phyloP scores from a whole-genome alignment of 73 alveolate species.

The Paramecium primaurelia region DNA sequence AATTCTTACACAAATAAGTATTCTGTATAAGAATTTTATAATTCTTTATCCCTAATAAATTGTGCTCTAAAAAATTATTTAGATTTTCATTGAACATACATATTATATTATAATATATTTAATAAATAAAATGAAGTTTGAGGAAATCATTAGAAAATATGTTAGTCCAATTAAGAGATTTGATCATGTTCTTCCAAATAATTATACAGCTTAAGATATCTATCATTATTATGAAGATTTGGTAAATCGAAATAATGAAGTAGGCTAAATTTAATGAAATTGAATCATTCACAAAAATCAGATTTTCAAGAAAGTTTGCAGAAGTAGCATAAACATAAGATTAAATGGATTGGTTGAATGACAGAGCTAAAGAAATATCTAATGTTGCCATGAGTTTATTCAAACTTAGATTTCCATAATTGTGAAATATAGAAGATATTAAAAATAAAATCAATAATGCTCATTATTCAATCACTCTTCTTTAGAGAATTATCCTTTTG shows the following conservation, averaged over 20 bases:
- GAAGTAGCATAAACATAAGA: conserved; percentile 25
- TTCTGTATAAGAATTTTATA: not conserved
- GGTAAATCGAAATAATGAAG: not conserved
- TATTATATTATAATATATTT: not conserved
- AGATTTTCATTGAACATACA: not conserved
- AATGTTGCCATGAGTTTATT: not conserved
- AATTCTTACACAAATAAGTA: not conserved
- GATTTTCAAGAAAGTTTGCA: conserved; percentile 41
- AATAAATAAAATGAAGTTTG: not conserved
- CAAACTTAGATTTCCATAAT: not conserved
- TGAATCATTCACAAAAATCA: conserved; percentile 37
- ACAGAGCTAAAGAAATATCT: conserved; percentile 3
- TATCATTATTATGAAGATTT: not conserved
- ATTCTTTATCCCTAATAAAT: not conserved
- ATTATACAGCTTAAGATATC: conserved; percentile 30
- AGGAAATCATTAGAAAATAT: conserved; percentile 17
- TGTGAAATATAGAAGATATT: not conserved
- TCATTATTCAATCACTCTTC: not conserved
- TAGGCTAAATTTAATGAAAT: conserved; percentile 53
- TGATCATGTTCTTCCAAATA: not conserved
- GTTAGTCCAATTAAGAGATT: conserved; percentile 25
- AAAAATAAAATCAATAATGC: not conserved
- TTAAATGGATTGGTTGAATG: conserved; percentile 37
- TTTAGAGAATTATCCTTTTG: not conserved
- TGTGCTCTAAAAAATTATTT: not conserved